Conservation (phyloP, 805 yeast species). For the Metschnikowia cerradonensis region DNA sequence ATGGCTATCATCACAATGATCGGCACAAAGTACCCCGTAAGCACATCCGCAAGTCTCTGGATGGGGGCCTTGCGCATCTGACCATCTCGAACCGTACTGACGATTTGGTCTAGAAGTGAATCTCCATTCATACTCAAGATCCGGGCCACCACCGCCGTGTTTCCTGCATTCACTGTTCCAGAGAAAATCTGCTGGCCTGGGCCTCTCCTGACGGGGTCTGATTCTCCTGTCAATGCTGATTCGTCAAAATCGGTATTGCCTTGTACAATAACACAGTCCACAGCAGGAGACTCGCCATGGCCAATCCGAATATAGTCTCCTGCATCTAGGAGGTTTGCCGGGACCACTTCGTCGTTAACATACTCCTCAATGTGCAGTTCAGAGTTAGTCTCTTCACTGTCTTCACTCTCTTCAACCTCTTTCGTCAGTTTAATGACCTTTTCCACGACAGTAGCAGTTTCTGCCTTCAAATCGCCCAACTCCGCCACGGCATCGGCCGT, state of each 20-base stretch:
- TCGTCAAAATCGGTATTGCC: constrained; percentile 54
- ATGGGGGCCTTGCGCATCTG: constrained; percentile 71
- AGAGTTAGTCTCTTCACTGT: too few relatives aligned
- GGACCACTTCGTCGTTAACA: constrained; percentile 30
- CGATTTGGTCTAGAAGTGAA: constrained; percentile 67
- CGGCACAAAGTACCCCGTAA: constrained; percentile 75
- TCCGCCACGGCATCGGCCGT: constrained; percentile 62
- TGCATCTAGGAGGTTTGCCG: constrained; percentile 45
- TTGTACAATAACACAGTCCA: constrained; percentile 49
- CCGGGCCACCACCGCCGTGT: constrained; percentile 48
- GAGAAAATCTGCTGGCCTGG: constrained; percentile 68
- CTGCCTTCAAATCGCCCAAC: constrained; percentile 49
- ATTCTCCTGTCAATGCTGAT: constrained; percentile 60
- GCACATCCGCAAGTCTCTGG: constrained; percentile 61
- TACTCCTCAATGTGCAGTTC: constrained; percentile 7
- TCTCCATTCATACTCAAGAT: constrained; percentile 57
- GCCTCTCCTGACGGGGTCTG: constrained; percentile 51
- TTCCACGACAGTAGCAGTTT: constrained; percentile 41
- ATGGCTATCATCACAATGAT: constrained; percentile 57
- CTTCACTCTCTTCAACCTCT: too few relatives aligned
- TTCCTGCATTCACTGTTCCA: constrained; percentile 67
- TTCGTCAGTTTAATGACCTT: background rate
- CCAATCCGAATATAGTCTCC: constrained; percentile 48
- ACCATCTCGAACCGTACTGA: constrained; percentile 66
- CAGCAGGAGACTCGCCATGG: constrained; percentile 59